Evolutionary conservation across 176 grass and related monocot genomes (phyloP).

Genomic region (Stipa capillata): DNA sequence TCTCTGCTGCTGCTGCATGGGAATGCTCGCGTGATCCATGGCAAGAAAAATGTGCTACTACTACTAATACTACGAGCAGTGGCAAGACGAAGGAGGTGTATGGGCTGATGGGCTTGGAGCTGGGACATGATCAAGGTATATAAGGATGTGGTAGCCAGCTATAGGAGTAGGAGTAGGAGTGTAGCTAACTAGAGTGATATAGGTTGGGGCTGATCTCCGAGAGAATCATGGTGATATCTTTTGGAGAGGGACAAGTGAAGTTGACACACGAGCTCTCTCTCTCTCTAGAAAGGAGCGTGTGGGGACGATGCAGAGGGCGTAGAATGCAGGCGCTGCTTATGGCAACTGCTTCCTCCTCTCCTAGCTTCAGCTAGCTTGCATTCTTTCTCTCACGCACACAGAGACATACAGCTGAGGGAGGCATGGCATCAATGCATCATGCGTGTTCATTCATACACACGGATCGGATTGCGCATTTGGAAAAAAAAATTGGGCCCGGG

Average conservation of each 20-base stretch:
- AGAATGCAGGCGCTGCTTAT: constrained; percentile 1
- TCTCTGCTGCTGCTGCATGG: background rate
- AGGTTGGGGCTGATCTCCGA: constrained; percentile 14
- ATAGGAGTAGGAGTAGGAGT: background rate
- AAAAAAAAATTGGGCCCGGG: background rate
- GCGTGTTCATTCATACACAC: background rate
- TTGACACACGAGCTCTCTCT: constrained; percentile 73
- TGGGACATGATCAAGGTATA: constrained; percentile 8
- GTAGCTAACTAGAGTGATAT: constrained; percentile 18
- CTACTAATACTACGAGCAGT: background rate
- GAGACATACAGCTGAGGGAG: background rate
- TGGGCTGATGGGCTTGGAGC: background rate
- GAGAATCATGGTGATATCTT: constrained; percentile 95
- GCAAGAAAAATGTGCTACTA: background rate
- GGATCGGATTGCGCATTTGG: background rate
- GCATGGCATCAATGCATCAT: background rate
- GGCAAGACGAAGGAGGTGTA: background rate
- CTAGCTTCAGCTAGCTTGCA: background rate
- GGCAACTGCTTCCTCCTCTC: constrained; percentile 11
- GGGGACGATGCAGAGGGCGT: constrained; percentile 1
- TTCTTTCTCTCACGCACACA: background rate
- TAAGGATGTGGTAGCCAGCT: background rate
- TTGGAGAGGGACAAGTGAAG: constrained; percentile 83
- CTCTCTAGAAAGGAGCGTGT: too few relatives aligned
- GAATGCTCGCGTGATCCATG: background rate